Evolutionary conservation across 805 yeast genomes (phyloP), one percentile per base, ranked within the genome.

Genomic region (Ogataea allantospora): DNA sequence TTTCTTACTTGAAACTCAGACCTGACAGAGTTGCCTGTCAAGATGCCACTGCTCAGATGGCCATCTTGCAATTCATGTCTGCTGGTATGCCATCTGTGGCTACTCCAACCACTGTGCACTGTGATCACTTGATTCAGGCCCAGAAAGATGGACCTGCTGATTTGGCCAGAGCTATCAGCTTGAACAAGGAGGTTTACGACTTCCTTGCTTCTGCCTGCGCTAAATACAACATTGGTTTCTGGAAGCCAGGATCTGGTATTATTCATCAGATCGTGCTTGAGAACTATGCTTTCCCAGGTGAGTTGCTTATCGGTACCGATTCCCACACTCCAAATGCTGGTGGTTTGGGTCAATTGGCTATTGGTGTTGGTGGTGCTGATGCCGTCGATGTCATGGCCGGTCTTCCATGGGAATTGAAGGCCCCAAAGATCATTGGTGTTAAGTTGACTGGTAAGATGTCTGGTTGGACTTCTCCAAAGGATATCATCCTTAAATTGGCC

Each of bases 21-120:
- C 99, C 99, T 16, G 99, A 93, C 62, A 80, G 99, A 63, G 98
- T 93, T 32, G 99, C 99, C 18, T 91, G 95, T 95, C 99, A 93
- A 72, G 99, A 93, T 73, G 99, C 99, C n/a, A 86, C 96, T 21
- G 99, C 99, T 13, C 99, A 93, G 68, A 93, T 91, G 87, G 99
- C 99, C n/a, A 72, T 93, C 51, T 71, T 93, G 54, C 99, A 93
- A 68, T 93, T 93, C 70, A 93, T 93, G 96, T 88, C 97, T 37
- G 91, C 96, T 49, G 95, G 95, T 24, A 78, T 91, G 77, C 71
- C 83, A 34, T 65, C 77, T 24, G 91, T 96, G 13, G 84, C 85
- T 6, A 95, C 95, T 7, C 99, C 99, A 24, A 91, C 87, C 13
- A 86, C 96, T 6, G 91, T 93, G 47, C 99, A 93, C 67, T 93